Base-by-base conservation (phyloP, 495 filamentous ascomycete species). In the Penicillium lagena region DNA sequence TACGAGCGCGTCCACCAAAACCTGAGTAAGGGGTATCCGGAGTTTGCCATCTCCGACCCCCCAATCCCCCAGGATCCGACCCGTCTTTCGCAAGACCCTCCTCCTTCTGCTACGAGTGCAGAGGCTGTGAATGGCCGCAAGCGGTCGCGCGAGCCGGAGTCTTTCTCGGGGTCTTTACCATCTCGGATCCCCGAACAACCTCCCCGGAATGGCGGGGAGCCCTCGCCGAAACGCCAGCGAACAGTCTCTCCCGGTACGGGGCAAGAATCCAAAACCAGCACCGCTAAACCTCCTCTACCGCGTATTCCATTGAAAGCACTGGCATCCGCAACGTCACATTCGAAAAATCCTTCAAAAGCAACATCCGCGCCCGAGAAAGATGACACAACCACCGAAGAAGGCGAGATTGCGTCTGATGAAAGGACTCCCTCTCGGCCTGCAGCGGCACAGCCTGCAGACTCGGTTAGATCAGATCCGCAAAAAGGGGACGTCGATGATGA, bases 1-100 rank as follows among this genome's bases (percentile, higher is more conserved):
- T 95, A 90, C 63, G 76, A 83, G 49, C 78, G 80, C 58, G 82
- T 84, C 38, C 64, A 70, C 35, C 60, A 69, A 40, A 64, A 52
- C 46, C 63, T 70, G 29, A 68, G 62, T 57, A 67, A 70, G 46
- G 59, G 63, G 52, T 73, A 67, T 47, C 67, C 68, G 30, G 64
- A 51, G 13, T 61, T 61, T 34, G 15, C 52, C 9, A 15, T 59
- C 28, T 50, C 51, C 10, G 55, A 61, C 33, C 30, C 51, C 46
- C 47, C 22, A 0, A 22, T 63, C 47, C 53, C 61, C 48, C 47
- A 63, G 45, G 49, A 62, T 49, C 50, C 54, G 52, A 56, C 61
- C 43, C 67, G 43, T 46, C 51, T 13, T 46, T 60, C 40, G 51
- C 47, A 12, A 53, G 60, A 8, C 42, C 54, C 11, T 44, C 55